Conservation (phyloP, 2,329 filamentous ascomycete genomes). For the Tympanopsis confertula region DNA sequence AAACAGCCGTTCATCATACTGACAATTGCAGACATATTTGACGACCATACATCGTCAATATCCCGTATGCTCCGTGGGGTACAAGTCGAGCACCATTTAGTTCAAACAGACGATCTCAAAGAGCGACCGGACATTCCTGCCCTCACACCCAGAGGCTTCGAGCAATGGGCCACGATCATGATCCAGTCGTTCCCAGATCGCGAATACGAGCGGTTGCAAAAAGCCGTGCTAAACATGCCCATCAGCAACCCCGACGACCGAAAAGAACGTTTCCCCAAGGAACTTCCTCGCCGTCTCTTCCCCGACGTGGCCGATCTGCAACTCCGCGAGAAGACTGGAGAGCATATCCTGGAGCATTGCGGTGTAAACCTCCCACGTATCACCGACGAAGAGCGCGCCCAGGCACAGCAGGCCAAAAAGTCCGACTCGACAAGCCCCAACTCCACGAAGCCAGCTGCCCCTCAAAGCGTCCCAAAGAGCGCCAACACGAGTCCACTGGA, state of each 20-base stretch:
- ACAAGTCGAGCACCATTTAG: constrained; percentile 30
- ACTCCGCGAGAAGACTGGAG: constrained; percentile 37
- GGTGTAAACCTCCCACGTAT: constrained; percentile 28
- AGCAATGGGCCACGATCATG: constrained; percentile 43
- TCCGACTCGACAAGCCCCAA: constrained; percentile 14
- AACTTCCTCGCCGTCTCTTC: constrained; percentile 45
- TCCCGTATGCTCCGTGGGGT: constrained; percentile 29
- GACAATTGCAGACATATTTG: constrained; percentile 25
- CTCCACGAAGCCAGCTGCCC: not conserved
- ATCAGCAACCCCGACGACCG: constrained; percentile 49
- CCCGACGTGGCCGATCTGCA: constrained; percentile 33
- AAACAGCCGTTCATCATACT: constrained; percentile 2
- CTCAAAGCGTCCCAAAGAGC: no score
- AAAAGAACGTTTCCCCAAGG: constrained; percentile 52
- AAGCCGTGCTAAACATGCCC: constrained; percentile 48
- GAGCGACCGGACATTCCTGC: constrained; percentile 32
- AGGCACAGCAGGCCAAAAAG: not conserved
- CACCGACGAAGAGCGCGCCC: constrained; percentile 13
- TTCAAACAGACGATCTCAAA: constrained; percentile 23
- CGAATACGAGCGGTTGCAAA: constrained; percentile 46
- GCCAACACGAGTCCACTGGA: no score
- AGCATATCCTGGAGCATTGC: constrained; percentile 34
- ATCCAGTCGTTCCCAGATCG: constrained; percentile 48
- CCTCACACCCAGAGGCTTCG: constrained; percentile 32
- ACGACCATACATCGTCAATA: constrained; percentile 30